Conservation (phyloP, 257 asterid genomes). For the Ilex aquifolium region DNA sequence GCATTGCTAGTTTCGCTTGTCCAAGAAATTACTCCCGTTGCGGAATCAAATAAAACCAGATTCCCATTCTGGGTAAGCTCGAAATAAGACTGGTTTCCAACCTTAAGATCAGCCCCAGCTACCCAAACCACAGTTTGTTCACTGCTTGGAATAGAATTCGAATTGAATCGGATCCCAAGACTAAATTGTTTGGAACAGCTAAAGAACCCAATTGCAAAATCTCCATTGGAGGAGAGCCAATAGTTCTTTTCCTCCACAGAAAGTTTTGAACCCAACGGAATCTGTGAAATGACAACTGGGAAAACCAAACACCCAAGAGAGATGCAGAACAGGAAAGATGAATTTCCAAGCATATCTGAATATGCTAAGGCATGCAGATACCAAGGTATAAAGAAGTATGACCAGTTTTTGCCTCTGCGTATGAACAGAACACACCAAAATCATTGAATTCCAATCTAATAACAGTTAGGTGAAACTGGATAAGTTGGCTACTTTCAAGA, state of each 20-base stretch:
- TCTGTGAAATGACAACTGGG: constrained; percentile 19
- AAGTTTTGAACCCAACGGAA: constrained; percentile 33
- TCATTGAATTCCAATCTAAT: constrained; percentile 9
- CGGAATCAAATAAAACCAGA: constrained; percentile 29
- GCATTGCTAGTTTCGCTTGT: constrained; percentile 27
- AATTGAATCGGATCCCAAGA: constrained; percentile 27
- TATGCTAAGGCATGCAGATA: constrained; percentile 11
- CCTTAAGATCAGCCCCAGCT: constrained; percentile 34
- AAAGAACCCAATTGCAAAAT: constrained; percentile 34
- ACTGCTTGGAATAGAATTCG: constrained; percentile 22
- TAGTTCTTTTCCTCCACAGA: constrained; percentile 22
- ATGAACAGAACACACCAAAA: constrained; percentile 5
- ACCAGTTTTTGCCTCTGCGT: constrained; percentile 17
- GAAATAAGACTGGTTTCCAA: constrained; percentile 27
- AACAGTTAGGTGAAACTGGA: constrained; percentile 1
- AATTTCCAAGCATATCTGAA: constrained; percentile 21
- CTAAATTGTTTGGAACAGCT: constrained; percentile 18
- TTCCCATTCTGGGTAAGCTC: constrained; percentile 27
- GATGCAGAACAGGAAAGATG: constrained; percentile 14
- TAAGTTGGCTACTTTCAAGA: not conserved
- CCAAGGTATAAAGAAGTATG: not conserved
- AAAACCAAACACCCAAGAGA: constrained; percentile 14
- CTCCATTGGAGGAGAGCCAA: constrained; percentile 39
- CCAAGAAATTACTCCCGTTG: constrained; percentile 26
- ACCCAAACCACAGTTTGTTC: constrained; percentile 32